Base-by-base conservation (phyloP, 2,329 filamentous ascomycete species). In the Cryphonectria radicalis region DNA sequence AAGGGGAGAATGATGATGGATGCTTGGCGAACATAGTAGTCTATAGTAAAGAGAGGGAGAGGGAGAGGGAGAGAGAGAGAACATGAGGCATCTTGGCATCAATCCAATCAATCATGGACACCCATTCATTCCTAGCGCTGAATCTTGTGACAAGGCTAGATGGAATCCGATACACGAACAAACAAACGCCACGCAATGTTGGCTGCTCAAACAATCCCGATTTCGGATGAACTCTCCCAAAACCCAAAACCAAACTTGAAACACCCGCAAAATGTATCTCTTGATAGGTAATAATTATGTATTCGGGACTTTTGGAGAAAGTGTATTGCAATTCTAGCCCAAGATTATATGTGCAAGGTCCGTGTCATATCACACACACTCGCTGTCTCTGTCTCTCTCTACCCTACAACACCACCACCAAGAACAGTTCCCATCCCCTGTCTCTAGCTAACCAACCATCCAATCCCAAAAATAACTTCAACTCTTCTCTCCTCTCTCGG, bases 261-360 rank as follows among this genome's bases (percentile, higher is more conserved):
- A 57, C 53, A 57, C 25, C 11, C 4, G 53, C 13, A 28, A 4
- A 28, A 62, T n/a, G 37, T 40, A 40, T 40, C 37, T 32, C 32
- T 32, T 32, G 32, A 43, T 11, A 14, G 35, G 50, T 59, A 13
- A 60, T 7, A 32, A 68, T 35, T 13, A 11, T 19, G 35, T 43
- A 35, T 37, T 13, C 40, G 66, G 46, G 40, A 64, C 57, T 67
- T 73, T 57, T 62, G 40, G 62, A 68, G 43, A 59, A 71, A 69
- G 64, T 69, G 43, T 73, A 71, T 71, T 71, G 62, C 50, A 71
- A 73, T 73, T 67, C 72, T 73, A 73, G 67, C 69, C 72, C 72
- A 71, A 73, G 63, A 71, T 71, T 71, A 71, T 71, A 71, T 73
- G 59, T 73, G 66, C 69, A 71, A 73, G 66, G 55, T 69, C 64